Evolutionary conservation across 257 asterid genomes (phyloP).

Genomic region (Penstemon eatonii): DNA sequence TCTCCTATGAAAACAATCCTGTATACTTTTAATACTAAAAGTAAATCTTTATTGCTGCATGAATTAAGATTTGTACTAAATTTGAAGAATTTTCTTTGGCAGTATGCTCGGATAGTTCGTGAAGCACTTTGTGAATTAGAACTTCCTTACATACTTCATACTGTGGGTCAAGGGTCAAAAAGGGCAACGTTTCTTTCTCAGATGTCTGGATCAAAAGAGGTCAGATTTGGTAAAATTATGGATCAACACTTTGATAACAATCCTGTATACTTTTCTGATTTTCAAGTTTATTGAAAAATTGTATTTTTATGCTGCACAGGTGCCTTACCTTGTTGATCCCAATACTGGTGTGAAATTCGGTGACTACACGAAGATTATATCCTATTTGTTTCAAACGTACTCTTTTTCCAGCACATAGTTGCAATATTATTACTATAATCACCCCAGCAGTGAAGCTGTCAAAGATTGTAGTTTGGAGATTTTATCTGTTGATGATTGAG

Average conservation of each 20-base stretch:
- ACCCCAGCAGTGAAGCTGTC: constrained; percentile 1
- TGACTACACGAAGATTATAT: constrained; percentile 55
- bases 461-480: not conserved
- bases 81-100: constrained; percentile 21
- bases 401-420: constrained; percentile 25
- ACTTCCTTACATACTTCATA: constrained; percentile 67
- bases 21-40: constrained; percentile 36
- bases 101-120: constrained; percentile 79
- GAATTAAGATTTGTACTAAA: not conserved
- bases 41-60: not conserved
- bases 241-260: not conserved
- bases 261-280: no score
- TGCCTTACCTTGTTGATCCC: constrained; percentile 73
- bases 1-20: constrained; percentile 70
- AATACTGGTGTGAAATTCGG: constrained; percentile 52
- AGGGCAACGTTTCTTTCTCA: constrained; percentile 47
- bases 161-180: constrained; percentile 63
- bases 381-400: constrained; percentile 63
- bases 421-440: constrained; percentile 1
- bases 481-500: not conserved
- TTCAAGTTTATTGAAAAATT: not conserved
- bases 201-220: constrained; percentile 67
- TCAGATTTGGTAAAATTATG: constrained; percentile 24
- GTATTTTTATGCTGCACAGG: constrained; percentile 41
- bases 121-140: constrained; percentile 83